These are phyloP conservation scores for Apophysomyces variabilis DNA, from an alignment of 371 early-diverging fungal species.

Conservation along the genomic window DNA sequence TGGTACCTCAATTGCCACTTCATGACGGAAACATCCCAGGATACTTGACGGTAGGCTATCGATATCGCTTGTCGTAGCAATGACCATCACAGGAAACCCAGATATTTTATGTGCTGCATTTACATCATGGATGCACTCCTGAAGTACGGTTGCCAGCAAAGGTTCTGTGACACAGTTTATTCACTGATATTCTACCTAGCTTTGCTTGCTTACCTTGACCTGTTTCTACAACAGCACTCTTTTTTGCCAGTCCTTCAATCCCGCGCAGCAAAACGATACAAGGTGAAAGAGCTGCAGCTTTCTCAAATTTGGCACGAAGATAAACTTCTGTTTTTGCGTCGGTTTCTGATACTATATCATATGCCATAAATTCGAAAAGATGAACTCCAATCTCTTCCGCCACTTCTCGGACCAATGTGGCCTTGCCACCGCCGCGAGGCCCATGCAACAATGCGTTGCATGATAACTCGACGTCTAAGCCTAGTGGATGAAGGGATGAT, in stretches of 20 bases:
- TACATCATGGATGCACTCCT: conserved; percentile 67
- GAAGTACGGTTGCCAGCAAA: conserved; percentile 71
- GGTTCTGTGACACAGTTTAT: conserved; percentile 48
- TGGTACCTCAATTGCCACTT: conserved; percentile 65
- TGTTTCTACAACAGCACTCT: conserved; percentile 67
- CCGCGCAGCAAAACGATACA: conserved; percentile 79
- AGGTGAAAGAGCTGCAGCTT: conserved; percentile 79
- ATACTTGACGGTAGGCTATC: conserved; percentile 77
- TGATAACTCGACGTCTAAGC: conserved; percentile 67
- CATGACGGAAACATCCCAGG: conserved; percentile 75
- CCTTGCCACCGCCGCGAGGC: conserved; percentile 86
- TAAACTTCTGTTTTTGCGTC: conserved; percentile 80
- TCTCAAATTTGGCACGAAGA: conserved; percentile 76
- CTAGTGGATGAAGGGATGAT: conserved; percentile 77
- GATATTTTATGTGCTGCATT: conserved; percentile 56
- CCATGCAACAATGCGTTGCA: conserved; percentile 83
- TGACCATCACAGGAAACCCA: conserved; percentile 75
- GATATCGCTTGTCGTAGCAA: conserved; percentile 79
- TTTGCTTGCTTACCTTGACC: conserved; percentile 58
- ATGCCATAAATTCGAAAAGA: conserved; percentile 72
- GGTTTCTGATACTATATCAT: conserved; percentile 78
- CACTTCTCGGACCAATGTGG: conserved; percentile 63
- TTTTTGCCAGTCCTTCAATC: conserved; percentile 80
- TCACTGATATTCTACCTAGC: neutral
- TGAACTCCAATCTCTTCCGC: conserved; percentile 80